Base-by-base conservation (phyloP, 2,329 filamentous ascomycete genomes). In the Thelonectria discophora region DNA sequence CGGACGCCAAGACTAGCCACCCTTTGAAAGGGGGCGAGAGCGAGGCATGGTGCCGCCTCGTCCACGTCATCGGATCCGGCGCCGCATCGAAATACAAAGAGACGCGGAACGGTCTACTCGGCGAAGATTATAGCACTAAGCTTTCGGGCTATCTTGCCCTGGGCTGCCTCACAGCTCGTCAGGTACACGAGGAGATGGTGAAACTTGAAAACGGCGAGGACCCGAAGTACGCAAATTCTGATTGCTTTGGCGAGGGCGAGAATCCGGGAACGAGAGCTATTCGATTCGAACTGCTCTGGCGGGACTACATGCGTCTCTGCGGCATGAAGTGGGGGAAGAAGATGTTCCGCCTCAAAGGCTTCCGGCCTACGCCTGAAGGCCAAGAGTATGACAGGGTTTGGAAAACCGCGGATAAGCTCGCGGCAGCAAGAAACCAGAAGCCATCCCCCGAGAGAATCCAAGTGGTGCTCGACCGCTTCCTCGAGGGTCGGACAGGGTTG, bases 221-320 rank as follows among this genome's bases (percentile, higher is more conserved):
- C 0, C 60, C 74, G 0, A 59, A 68, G 1, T 80, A 81, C 48
- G 70, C 79, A 27, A 69, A 75, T 0, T 80, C 80, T 0, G 62
- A 77, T 2, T 90, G 89, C 0, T 93, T 88, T 58, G 89, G 87
- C 0, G 75, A 87, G 51, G 91, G 91, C 0, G 89, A 93, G 73
- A 93, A 90, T 53, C 85, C 86, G 30, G 90, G 91, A 0, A 93
- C 90, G 0, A 84, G 84, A 34, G 85, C 82, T 0, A 83, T 94
- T 1, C 85, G 91, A 0, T 89, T 91, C 58, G 90, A 94, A 71
- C 79, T 95, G 0, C 75, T 94, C 0, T 93, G 90, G 91, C 81
- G 91, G 42, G 92, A 94, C 70, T 94, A 94, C 70, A 93, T 94
- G 88, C 83, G 90, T 1, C 82, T 94, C 0, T 92, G 89, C 72